Evolutionary conservation across 148 eudicot species (phyloP).

Genomic region (Amaranthus hypochondriacus): DNA sequence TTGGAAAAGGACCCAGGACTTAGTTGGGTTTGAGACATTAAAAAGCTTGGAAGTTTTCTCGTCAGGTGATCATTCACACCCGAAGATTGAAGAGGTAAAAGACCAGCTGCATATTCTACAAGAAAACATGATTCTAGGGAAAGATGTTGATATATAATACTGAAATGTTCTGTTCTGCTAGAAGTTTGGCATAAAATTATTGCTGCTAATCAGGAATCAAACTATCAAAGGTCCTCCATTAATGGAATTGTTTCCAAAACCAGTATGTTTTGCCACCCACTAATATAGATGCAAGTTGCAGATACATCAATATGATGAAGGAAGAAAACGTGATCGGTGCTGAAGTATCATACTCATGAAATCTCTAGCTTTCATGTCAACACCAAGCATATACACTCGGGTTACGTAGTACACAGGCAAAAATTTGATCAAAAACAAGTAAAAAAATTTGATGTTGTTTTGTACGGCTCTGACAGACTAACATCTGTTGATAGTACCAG

Average conservation of each 20-base stretch:
- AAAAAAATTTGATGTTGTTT: background rate
- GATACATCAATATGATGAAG: background rate
- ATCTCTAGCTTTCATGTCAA: no score
- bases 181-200: background rate
- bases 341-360: no score
- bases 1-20: constrained; percentile 69
- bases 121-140: constrained; percentile 29
- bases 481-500: background rate
- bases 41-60: constrained; percentile 48
- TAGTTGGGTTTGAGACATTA: constrained; percentile 67
- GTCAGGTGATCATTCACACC: constrained; percentile 61
- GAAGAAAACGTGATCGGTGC: background rate
- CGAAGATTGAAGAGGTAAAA: constrained; percentile 41
- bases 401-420: no score
- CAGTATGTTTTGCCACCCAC: no score
- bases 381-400: no score
- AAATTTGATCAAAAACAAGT: background rate
- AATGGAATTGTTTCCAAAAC: no score
- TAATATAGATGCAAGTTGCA: background rate
- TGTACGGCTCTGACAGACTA: background rate
- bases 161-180: background rate
- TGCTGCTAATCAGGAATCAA: background rate
- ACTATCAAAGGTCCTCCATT: no score
- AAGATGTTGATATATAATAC: constrained; percentile 25
- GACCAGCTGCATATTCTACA: constrained; percentile 34